Evolutionary conservation across 176 grass and related monocot species (phyloP).

Genomic region (Chloris gayana): DNA sequence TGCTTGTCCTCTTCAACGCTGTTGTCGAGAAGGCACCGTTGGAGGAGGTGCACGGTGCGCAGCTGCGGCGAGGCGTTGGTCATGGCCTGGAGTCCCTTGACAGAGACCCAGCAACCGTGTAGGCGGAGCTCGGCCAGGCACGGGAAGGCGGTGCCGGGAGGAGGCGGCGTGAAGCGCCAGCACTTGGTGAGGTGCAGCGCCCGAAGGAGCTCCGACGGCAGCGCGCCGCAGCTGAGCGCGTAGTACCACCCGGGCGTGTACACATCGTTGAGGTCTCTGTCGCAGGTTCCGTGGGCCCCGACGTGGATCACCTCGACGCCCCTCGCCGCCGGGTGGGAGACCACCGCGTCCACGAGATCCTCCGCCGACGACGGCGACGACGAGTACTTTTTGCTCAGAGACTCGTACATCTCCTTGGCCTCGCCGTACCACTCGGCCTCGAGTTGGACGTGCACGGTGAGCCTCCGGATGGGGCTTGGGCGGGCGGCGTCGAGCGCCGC

Average conservation of each 20-base stretch:
- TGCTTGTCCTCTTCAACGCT: no score
- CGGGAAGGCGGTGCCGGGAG: background rate
- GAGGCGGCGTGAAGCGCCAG: background rate
- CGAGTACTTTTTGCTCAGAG: no score
- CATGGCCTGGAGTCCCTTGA: background rate
- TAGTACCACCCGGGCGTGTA: background rate
- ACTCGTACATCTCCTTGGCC: no score
- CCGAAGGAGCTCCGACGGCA: background rate
- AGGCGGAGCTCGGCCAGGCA: background rate
- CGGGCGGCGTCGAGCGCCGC: background rate
- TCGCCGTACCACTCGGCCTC: no score
- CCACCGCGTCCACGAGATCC: background rate
- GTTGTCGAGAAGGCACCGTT: no score
- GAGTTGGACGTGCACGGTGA: background rate
- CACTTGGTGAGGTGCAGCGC: background rate
- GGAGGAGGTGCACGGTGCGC: no score
- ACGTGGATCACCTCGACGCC: background rate
- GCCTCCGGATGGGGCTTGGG: background rate
- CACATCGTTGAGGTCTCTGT: no score
- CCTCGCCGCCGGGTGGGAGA: background rate
- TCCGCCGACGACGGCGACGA: no score
- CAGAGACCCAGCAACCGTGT: background rate
- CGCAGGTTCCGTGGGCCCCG: background rate
- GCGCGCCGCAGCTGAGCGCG: background rate
- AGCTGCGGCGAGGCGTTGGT: background rate